phyloP scores from a whole-genome alignment of 495 filamentous ascomycete genomes.

The Xanthoparmelia taractica region DNA sequence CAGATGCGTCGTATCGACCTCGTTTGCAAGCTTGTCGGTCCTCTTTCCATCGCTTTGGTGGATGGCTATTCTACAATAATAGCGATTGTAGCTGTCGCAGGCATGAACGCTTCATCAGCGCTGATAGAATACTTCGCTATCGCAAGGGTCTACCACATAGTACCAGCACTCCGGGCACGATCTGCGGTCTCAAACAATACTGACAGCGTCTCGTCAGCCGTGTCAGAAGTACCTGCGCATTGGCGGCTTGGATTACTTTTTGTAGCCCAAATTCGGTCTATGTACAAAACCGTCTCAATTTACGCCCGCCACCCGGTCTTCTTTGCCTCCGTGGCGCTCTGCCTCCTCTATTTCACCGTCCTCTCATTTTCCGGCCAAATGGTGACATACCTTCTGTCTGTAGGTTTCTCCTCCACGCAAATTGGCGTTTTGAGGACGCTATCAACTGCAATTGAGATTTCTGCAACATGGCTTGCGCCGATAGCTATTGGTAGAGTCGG shows the following conservation, averaged over 20 bases:
- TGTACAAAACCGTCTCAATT: not conserved
- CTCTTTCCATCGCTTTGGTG: conserved; percentile 50
- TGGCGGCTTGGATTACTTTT: not conserved
- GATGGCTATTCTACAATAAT: conserved; percentile 38
- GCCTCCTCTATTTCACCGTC: conserved; percentile 25
- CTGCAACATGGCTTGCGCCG: conserved; percentile 24
- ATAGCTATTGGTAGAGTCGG: conserved; percentile 48
- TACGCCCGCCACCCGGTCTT: conserved; percentile 20
- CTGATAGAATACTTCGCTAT: conserved; percentile 53
- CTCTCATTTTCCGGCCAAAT: conserved; percentile 23
- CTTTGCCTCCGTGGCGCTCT: conserved; percentile 21
- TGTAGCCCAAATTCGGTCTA: not conserved
- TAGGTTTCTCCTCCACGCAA: conserved; percentile 10
- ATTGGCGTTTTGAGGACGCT: conserved; percentile 16
- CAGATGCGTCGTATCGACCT: conserved; percentile 66
- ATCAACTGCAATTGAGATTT: conserved; percentile 16
- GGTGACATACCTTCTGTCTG: conserved; percentile 23
- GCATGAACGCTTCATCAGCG: conserved; percentile 37
- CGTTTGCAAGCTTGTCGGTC: conserved; percentile 60
- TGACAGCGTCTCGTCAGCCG: not conserved
- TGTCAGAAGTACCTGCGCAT: not conserved
- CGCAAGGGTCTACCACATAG: conserved; percentile 38
- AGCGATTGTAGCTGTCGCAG: conserved; percentile 43
- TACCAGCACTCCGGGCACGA: conserved; percentile 32
- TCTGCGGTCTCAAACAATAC: not conserved